A percentile compares a stretch with the other conserved stretches of the same genome.
These are phyloP conservation scores for Cutaneotrichosporon cutaneum DNA, from an alignment of 1,284 basidiomycete genomes.

Conservation along the genomic window DNA sequence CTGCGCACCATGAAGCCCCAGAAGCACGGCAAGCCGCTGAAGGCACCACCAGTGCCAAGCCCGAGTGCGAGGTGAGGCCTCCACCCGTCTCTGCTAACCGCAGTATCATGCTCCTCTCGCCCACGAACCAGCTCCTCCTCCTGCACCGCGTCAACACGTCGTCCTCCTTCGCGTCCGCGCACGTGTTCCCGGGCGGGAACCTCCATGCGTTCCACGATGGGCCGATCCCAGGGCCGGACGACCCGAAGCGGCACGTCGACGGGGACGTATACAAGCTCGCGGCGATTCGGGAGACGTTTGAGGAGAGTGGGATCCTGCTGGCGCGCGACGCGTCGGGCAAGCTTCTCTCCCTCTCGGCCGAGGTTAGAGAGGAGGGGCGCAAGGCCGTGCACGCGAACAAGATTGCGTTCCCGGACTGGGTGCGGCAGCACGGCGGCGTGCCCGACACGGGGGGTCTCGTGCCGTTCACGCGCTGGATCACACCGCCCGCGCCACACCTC, in stretches of 20 bases:
- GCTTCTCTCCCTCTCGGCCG: conserved; percentile 12
- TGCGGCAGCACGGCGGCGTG: conserved; percentile 16
- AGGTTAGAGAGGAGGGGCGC: conserved; percentile 13
- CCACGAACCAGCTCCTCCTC: conserved; percentile 45
- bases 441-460: conserved; percentile 17
- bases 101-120: conserved; percentile 39
- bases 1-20: not conserved
- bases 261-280: conserved; percentile 17
- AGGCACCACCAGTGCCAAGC: not conserved
- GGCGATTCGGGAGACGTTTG: conserved; percentile 26
- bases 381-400: conserved; percentile 21
- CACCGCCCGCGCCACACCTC: conserved; percentile 7
- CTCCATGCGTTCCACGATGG: conserved; percentile 51
- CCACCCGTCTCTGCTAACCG: not conserved
- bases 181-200: conserved; percentile 50
- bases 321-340: conserved; percentile 4
- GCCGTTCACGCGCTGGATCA: conserved; percentile 27
- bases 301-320: conserved; percentile 25
- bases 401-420: conserved; percentile 19
- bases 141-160: conserved; percentile 48
- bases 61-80: conserved; percentile 7
- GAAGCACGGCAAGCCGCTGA: not conserved
- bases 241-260: conserved; percentile 17
- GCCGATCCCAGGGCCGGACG: conserved; percentile 10
- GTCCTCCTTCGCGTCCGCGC: conserved; percentile 58